Evolutionary conservation across 768 basidiomycete species (phyloP).

Genomic region (Leccinum broughii): DNA sequence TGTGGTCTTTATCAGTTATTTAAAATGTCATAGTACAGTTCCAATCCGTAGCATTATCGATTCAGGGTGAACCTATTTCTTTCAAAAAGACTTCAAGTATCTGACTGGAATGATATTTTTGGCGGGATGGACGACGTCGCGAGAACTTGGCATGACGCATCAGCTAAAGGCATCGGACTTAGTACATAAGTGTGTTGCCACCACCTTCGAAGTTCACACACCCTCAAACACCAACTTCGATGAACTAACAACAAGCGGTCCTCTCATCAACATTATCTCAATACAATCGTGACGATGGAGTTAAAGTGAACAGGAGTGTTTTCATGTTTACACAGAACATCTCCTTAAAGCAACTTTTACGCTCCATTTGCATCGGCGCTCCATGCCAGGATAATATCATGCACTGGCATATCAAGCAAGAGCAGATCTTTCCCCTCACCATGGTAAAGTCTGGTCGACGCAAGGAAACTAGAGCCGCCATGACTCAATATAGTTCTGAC

Average conservation of each 20-base stretch:
- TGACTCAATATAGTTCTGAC: not conserved
- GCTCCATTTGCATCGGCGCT: not conserved
- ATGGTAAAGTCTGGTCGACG: not conserved
- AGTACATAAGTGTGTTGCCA: no score
- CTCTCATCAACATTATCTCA: not conserved
- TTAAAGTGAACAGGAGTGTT: not conserved
- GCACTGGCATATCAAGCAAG: not conserved
- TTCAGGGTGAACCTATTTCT: not conserved
- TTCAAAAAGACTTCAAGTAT: not conserved
- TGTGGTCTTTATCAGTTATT: not conserved
- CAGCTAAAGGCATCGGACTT: no score
- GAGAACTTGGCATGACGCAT: no score
- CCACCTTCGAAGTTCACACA: not conserved
- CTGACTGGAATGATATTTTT: not conserved
- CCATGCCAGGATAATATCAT: not conserved
- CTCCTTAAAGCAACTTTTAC: not conserved
- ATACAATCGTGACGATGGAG: not conserved
- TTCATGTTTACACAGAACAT: not conserved
- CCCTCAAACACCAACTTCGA: not conserved
- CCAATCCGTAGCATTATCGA: not conserved
- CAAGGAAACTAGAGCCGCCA: not conserved
- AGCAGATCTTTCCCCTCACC: not conserved
- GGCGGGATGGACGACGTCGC: no score
- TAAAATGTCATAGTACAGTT: not conserved
- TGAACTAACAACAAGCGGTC: not conserved